phyloP scores from a whole-genome alignment of 331 rosid species.

The Rosa hybrid region DNA sequence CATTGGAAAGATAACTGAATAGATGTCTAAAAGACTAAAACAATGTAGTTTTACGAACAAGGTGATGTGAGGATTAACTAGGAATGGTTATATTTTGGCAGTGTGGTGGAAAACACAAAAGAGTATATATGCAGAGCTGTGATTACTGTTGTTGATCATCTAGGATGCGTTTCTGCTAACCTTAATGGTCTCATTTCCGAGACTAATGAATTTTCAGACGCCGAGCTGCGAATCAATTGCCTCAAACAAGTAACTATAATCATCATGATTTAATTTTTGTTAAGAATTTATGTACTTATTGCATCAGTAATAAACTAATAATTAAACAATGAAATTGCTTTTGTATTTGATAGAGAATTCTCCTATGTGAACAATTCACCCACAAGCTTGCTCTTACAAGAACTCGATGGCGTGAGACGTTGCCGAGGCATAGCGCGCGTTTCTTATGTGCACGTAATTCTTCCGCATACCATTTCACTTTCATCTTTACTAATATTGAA shows the following conservation, averaged over 20 bases:
- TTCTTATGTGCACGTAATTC: conserved; percentile 58
- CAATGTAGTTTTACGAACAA: not conserved
- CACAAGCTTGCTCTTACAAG: conserved; percentile 57
- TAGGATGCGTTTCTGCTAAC: conserved; percentile 75
- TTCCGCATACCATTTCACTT: conserved; percentile 28
- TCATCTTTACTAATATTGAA: not conserved
- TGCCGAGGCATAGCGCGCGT: conserved; percentile 53
- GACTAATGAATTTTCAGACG: conserved; percentile 56
- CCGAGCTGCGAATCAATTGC: conserved; percentile 61
- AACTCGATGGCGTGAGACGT: conserved; percentile 54
- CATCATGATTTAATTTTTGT: not conserved
- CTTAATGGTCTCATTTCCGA: conserved; percentile 61
- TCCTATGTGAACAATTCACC: conserved; percentile 62
- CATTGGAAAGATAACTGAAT: not conserved
- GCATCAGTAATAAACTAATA: conserved; percentile 11
- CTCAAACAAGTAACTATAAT: conserved; percentile 62
- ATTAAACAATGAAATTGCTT: not conserved
- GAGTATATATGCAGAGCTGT: conserved; percentile 74
- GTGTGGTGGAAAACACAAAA: conserved; percentile 77
- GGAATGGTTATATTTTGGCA: conserved; percentile 21
- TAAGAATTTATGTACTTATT: not conserved
- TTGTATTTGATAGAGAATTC: conserved; percentile 53
- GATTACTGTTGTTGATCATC: conserved; percentile 85
- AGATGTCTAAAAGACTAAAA: not conserved
- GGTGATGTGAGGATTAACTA: not conserved